phyloP scores from a whole-genome alignment of 768 basidiomycete genomes.

The Serpula lacrymans region DNA sequence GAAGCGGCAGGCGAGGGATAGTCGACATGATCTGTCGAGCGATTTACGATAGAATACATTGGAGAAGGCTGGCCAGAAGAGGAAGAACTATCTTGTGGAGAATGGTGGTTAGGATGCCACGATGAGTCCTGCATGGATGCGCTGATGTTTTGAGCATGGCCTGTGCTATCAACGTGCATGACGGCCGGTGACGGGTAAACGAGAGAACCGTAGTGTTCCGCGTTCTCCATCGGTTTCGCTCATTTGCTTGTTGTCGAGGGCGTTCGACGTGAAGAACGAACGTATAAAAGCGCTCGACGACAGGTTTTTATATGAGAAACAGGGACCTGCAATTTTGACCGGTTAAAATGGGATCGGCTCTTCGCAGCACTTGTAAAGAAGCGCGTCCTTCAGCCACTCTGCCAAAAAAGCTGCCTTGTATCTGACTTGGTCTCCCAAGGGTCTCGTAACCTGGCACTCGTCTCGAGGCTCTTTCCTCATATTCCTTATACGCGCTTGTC shows the following conservation, averaged over 20 bases:
- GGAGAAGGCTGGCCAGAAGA: constrained; percentile 22
- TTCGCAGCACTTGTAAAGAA: constrained; percentile 5
- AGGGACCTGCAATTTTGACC: constrained; percentile 7
- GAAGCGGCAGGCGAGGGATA: constrained; percentile 21
- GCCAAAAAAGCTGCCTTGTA: no score
- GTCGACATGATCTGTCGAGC: constrained; percentile 36
- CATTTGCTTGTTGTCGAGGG: constrained; percentile 27
- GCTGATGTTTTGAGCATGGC: constrained; percentile 22
- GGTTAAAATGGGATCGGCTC: constrained; percentile 5
- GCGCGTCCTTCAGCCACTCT: constrained; percentile 5
- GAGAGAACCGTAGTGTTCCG: constrained; percentile 29
- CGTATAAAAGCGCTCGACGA: constrained; percentile 24
- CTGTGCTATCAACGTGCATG: constrained; percentile 15
- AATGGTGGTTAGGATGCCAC: constrained; percentile 22
- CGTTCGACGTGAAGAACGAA: constrained; percentile 23
- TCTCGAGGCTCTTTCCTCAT: constrained; percentile 11
- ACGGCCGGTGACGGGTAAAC: constrained; percentile 29
- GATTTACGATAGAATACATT: constrained; percentile 38
- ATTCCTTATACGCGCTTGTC: constrained; percentile 11
- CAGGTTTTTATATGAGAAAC: constrained; percentile 28
- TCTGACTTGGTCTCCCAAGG: no score
- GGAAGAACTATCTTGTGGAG: constrained; percentile 14
- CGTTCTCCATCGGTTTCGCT: constrained; percentile 36
- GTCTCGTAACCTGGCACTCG: no score
- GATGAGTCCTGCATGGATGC: constrained; percentile 18